A percentile compares a stretch with the other conserved stretches of the same genome.
phyloP scores from a whole-genome alignment of 768 basidiomycete species.

The Mycena maculata region DNA sequence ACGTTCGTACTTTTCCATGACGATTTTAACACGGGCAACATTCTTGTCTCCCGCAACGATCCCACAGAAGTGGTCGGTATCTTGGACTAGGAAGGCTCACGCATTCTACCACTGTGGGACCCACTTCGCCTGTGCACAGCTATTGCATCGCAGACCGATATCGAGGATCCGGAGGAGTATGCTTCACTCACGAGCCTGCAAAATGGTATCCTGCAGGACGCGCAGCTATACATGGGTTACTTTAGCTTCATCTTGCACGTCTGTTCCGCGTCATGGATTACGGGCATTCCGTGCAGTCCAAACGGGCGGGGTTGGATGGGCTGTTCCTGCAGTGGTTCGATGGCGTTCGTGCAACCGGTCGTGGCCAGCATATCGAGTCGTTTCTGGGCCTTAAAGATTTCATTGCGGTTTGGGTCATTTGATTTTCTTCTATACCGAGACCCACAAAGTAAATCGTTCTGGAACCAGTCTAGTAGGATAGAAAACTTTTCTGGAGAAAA shows the following conservation, averaged over 20 bases:
- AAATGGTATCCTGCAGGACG: neutral
- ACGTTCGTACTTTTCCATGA: conserved; percentile 7
- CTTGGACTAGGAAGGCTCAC: conserved; percentile 23
- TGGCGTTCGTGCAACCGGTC: neutral
- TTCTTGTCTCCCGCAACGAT: conserved; percentile 6
- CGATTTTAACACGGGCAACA: conserved; percentile 2
- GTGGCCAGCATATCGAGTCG: neutral
- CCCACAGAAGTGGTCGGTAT: conserved; percentile 8
- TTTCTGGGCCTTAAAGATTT: conserved; percentile 12
- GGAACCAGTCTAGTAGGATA: too few species aligned
- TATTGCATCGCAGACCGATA: neutral
- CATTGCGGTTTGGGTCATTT: conserved; percentile 16
- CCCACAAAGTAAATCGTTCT: too few species aligned
- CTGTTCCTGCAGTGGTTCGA: conserved; percentile 15
- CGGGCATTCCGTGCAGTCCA: neutral
- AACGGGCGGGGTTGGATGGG: neutral
- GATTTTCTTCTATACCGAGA: too few species aligned
- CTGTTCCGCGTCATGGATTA: conserved; percentile 15
- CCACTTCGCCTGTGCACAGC: neutral
- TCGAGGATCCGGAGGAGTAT: neutral
- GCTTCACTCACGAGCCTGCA: neutral
- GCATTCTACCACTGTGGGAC: conserved; percentile 7
- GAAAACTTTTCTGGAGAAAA: too few species aligned
- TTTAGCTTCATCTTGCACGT: neutral
- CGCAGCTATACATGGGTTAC: neutral